A percentile compares a stretch with the other conserved stretches of the same genome.
Conservation (phyloP, 441 rosid genomes). For the Cnidoscolus chayamansa region DNA sequence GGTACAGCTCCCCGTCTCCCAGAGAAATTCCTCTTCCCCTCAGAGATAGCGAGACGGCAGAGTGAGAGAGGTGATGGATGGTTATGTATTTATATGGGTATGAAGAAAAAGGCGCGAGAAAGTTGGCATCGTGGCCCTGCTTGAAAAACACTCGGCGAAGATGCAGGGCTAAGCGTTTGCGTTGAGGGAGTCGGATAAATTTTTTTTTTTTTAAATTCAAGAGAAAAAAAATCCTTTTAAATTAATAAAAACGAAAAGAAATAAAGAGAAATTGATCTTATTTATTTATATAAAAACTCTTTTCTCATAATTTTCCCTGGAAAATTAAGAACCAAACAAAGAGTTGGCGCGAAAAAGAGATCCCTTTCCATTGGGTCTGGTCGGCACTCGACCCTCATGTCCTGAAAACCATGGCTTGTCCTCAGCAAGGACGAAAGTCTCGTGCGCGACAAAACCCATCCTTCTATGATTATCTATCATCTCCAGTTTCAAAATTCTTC, state of each 20-base stretch:
- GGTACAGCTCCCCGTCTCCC: constrained; percentile 18
- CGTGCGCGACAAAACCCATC: too few relatives aligned
- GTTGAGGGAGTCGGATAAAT: neutral
- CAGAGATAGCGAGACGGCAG: neutral
- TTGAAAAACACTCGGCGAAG: constrained; percentile 18
- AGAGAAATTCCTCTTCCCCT: neutral
- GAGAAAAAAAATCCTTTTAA: too few relatives aligned
- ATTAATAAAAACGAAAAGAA: too few relatives aligned
- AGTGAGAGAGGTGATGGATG: neutral
- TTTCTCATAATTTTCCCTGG: too few relatives aligned
- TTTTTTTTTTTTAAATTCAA: too few relatives aligned
- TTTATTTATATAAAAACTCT: too few relatives aligned
- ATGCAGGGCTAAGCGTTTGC: neutral
- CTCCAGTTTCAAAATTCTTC: neutral
- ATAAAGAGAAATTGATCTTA: too few relatives aligned
- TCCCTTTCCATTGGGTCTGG: neutral
- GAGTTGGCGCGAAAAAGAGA: neutral
- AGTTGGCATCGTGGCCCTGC: constrained; percentile 19
- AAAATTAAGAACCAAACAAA: too few relatives aligned
- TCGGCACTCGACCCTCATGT: too few relatives aligned
- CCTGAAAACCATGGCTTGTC: too few relatives aligned
- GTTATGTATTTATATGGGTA: neutral
- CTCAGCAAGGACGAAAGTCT: too few relatives aligned
- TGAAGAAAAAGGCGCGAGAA: constrained; percentile 18
- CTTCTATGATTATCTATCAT: neutral